A percentile compares a stretch with the other conserved stretches of the same genome.
Conservation (phyloP, 2,329 filamentous ascomycete genomes). For the Botrytis tulipae region DNA sequence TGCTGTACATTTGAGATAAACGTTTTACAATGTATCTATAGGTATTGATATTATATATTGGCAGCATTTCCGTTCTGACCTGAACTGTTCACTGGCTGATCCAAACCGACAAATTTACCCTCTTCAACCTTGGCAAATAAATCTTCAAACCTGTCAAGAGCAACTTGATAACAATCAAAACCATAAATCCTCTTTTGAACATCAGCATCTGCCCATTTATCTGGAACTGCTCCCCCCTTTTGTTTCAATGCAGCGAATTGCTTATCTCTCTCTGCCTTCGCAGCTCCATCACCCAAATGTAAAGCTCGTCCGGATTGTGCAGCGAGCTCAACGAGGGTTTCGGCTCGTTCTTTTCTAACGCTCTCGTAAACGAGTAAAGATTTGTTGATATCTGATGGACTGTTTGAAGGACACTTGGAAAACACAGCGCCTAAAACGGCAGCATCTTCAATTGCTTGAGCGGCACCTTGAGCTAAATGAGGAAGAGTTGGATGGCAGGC, state of each 20-base stretch:
- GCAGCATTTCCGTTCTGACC: not conserved
- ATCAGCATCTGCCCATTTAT: constrained; percentile 70
- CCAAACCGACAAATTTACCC: not conserved
- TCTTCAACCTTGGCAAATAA: constrained; percentile 16
- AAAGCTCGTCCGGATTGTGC: constrained; percentile 52
- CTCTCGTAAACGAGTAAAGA: constrained; percentile 54
- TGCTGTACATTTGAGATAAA: not conserved
- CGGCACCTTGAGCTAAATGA: constrained; percentile 65
- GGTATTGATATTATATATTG: not conserved
- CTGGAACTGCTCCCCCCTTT: constrained; percentile 49
- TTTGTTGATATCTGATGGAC: constrained; percentile 45
- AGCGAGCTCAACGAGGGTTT: constrained; percentile 50
- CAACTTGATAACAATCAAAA: constrained; percentile 22
- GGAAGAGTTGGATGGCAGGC: constrained; percentile 67
- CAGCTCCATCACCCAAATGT: constrained; percentile 57
- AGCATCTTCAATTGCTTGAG: constrained; percentile 67
- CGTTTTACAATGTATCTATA: not conserved
- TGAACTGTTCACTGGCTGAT: not conserved
- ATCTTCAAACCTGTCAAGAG: constrained; percentile 20
- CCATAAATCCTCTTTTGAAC: constrained; percentile 64
- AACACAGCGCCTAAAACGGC: constrained; percentile 57
- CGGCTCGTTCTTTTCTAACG: constrained; percentile 54
- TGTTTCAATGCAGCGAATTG: constrained; percentile 51
- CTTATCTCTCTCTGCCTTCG: constrained; percentile 58
- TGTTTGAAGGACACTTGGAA: constrained; percentile 40